Evolutionary conservation across 75 land plant genomes (phyloP).

Genomic region (Pinus albicaulis): DNA sequence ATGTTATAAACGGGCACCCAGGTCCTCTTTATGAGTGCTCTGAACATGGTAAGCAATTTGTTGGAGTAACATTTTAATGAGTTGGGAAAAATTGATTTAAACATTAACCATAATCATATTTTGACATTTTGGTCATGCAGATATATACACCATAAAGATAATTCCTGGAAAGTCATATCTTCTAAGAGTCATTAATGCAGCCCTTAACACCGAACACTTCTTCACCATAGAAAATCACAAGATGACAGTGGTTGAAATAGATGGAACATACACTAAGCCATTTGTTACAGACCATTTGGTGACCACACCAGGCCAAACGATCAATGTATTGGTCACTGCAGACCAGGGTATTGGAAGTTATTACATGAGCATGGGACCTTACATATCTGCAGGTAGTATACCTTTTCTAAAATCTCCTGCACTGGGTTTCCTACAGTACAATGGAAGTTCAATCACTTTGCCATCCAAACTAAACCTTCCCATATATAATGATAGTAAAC

Average conservation of each 20-base stretch:
- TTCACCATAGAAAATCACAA: slow-evolving; percentile 63
- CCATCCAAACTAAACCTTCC: slow-evolving; percentile 20
- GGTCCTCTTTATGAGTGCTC: slow-evolving; percentile 52
- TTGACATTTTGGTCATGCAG: neutral
- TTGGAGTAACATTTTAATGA: no score
- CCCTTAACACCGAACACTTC: slow-evolving; percentile 46
- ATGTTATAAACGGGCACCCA: slow-evolving; percentile 52
- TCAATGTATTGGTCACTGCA: slow-evolving; percentile 51
- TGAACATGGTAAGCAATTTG: slow-evolving; percentile 6
- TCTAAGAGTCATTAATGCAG: slow-evolving; percentile 60
- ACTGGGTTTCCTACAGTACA: slow-evolving; percentile 22
- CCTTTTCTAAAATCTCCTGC: slow-evolving; percentile 26
- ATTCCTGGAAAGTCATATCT: slow-evolving; percentile 52
- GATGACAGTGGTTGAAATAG: slow-evolving; percentile 61
- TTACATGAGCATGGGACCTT: slow-evolving; percentile 44
- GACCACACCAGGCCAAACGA: slow-evolving; percentile 68
- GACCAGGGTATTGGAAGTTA: slow-evolving; percentile 34
- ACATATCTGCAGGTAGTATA: slow-evolving; percentile 27
- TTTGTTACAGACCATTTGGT: slow-evolving; percentile 22
- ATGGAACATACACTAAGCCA: slow-evolving; percentile 53
- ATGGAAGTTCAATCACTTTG: neutral
- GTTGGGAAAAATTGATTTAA: no score
- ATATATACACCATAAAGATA: neutral
- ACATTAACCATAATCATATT: no score
- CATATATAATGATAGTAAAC: slow-evolving; percentile 22